Base-by-base conservation (phyloP, 2,329 filamentous ascomycete species). In the Neodidymelliopsis sp. region DNA sequence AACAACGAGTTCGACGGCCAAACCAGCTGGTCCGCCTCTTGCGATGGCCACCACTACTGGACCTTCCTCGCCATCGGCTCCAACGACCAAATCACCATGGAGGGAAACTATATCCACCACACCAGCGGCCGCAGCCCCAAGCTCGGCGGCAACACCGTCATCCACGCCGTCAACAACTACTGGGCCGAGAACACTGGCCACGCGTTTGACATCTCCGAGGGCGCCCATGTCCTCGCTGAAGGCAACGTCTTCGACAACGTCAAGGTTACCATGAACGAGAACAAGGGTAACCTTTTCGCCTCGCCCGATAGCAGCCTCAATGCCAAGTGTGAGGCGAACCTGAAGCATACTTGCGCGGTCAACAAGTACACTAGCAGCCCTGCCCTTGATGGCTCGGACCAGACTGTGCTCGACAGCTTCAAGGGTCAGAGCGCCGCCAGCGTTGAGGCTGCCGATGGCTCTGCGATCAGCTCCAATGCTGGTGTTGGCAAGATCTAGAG, bases 141-240 rank as follows among this genome's bases (percentile, higher is more conserved):
- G 72, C 71, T 84, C 9, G 71, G 69, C 49, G 75, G 74, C 11
- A 79, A 79, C 63, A 80, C 81, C 46, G 76, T 82, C 22, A 69
- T 84, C 30, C 82, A 85, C 67, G 79, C 79, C 20, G 79, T 82
- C 65, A 84, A 84, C 79, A 84, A 84, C 75, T 83, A 80, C 76
- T 84, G 74, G 73, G 74, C 81, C 62, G 73, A 77, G 60, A 79
- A 77, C 67, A 65, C 69, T 13, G 81, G 80, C 38, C 82, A 84
- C 68, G 79, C 81, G 9, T 84, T 84, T 62, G 82, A 82, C 49
- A 65, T 62, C 54, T 67, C 52, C 38, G 57, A 60, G 38, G 71
- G 67, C 30, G 60, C 59, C 15, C 53, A 43, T 43, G 76, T 81
- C 19, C 73, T 84, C 13, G 78, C 77, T 3, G 81, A 84, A 67